Evolutionary conservation across 768 basidiomycete genomes (phyloP).

Genomic region (Porphyrellus cyaneotinctus): DNA sequence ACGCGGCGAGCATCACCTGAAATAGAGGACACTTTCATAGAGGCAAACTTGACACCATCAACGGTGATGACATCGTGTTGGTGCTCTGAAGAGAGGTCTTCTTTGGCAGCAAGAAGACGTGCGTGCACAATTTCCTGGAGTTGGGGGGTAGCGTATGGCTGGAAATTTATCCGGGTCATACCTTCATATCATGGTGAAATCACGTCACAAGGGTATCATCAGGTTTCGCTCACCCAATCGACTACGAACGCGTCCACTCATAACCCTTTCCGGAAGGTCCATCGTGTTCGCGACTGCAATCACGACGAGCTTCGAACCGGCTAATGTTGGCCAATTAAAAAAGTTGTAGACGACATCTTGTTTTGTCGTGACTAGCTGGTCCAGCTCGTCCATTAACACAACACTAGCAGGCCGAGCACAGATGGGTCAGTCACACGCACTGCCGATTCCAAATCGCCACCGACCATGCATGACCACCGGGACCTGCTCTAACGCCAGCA

Average conservation of each 20-base stretch:
- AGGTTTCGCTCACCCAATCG: constrained; percentile 62
- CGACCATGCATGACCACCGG: constrained; percentile 85
- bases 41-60: constrained; percentile 82
- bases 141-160: constrained; percentile 76
- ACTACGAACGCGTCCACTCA: constrained; percentile 89
- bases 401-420: constrained; percentile 51
- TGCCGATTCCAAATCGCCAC: constrained; percentile 23
- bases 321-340: constrained; percentile 97
- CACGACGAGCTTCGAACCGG: constrained; percentile 85
- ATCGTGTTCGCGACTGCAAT: constrained; percentile 98
- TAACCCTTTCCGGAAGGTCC: constrained; percentile 92
- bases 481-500: constrained; percentile 58
- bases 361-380: constrained; percentile 92
- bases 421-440: neutral
- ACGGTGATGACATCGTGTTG: constrained; percentile 50
- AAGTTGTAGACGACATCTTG: constrained; percentile 99
- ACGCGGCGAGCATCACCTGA: constrained; percentile 94
- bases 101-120: constrained; percentile 60
- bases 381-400: constrained; percentile 97
- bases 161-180: constrained; percentile 89
- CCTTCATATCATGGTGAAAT: constrained; percentile 41
- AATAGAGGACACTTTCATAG: constrained; percentile 72
- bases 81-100: constrained; percentile 42
- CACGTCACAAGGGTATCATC: neutral
- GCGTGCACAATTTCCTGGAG: constrained; percentile 85